phyloP scores from a whole-genome alignment of 2,329 filamentous ascomycete species.

The Trichoderma oligosporum region DNA sequence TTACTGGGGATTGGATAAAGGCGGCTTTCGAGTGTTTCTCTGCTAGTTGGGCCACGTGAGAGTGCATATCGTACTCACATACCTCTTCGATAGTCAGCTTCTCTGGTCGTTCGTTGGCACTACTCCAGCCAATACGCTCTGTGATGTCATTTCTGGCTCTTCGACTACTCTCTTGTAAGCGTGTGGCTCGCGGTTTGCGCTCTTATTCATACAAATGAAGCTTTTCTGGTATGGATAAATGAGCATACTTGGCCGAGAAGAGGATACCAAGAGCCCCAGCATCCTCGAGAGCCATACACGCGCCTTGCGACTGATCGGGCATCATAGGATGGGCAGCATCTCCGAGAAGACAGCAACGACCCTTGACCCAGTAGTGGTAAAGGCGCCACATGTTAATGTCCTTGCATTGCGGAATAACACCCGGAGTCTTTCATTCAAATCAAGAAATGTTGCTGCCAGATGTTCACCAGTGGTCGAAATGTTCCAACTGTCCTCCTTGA shows the following conservation, averaged over 20 bases:
- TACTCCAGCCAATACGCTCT: conserved; percentile 29
- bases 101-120: conserved; percentile 46
- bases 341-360: conserved; percentile 51
- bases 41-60: conserved; percentile 23
- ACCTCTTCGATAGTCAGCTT: conserved; percentile 63
- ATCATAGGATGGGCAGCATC: conserved; percentile 66
- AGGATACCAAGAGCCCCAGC: conserved; percentile 57
- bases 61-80: conserved; percentile 47
- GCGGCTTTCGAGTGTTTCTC: neutral
- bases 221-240: conserved; percentile 40
- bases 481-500: conserved; percentile 54
- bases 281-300: conserved; percentile 63
- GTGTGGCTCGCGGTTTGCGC: conserved; percentile 46
- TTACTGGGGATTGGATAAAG: neutral
- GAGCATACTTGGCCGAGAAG: conserved; percentile 42
- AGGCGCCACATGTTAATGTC: conserved; percentile 61
- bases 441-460: conserved; percentile 53
- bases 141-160: conserved; percentile 53
- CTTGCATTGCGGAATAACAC: conserved; percentile 52
- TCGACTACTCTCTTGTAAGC: conserved; percentile 49
- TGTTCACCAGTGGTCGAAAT: conserved; percentile 49
- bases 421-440: conserved; percentile 52
- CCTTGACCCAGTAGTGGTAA: conserved; percentile 48
- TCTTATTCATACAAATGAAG: conserved; percentile 48
- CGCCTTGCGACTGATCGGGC: conserved; percentile 63